A percentile compares a stretch with the other conserved stretches of the same genome.
These are phyloP conservation scores for Aurantiochytrium sp. DNA, from an alignment of 108 stramenopile genomes.

Conservation along the genomic window DNA sequence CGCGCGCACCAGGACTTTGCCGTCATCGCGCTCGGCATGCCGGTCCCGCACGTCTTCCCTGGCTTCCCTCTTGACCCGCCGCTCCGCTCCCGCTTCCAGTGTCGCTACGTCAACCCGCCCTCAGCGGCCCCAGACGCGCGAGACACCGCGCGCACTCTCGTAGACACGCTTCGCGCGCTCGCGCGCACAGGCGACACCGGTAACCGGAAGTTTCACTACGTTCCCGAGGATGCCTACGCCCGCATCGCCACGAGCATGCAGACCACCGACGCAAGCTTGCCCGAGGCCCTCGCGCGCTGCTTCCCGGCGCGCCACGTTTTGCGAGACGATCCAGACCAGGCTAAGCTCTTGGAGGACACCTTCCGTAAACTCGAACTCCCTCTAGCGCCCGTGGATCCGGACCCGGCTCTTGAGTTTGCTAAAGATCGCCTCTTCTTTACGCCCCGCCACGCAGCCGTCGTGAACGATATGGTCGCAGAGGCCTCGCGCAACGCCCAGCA, in stretches of 20 bases:
- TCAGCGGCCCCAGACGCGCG: not conserved
- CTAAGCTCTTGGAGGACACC: not conserved
- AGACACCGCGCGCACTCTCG: not conserved
- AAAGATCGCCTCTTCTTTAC: not conserved
- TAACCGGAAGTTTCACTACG: not conserved
- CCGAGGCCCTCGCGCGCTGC: not conserved
- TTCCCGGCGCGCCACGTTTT: not conserved
- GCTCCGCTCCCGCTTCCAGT: constrained; percentile 33
- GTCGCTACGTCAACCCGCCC: not conserved
- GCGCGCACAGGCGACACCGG: not conserved
- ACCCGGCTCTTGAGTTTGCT: too few species aligned
- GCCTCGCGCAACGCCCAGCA: not conserved
- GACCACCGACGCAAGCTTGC: not conserved
- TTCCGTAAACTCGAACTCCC: not conserved
- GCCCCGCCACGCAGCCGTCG: not conserved
- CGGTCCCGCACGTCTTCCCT: constrained; percentile 50
- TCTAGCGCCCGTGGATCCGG: too few species aligned
- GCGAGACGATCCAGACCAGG: not conserved
- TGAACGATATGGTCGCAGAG: not conserved
- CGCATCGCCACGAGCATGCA: not conserved
- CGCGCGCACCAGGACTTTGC: constrained; percentile 51
- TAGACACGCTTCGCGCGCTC: not conserved
- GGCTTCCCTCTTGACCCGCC: constrained; percentile 45
- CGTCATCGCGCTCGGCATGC: constrained; percentile 63
- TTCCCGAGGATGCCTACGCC: not conserved